These are phyloP conservation scores for Candida odintsovae DNA, from an alignment of 805 yeast species.

Conservation along the genomic window DNA sequence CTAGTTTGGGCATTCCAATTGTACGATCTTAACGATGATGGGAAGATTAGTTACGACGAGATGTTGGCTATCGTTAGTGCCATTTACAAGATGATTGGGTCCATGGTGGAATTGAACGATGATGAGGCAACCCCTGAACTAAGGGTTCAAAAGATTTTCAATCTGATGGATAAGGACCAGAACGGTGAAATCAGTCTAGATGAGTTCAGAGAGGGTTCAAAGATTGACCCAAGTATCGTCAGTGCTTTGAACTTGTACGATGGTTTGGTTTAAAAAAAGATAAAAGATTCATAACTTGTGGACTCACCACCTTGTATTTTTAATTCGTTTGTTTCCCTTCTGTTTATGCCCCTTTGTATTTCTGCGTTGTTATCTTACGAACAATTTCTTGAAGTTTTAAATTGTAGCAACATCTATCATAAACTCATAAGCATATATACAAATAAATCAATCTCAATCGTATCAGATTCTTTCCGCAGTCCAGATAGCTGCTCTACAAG, in stretches of 20 bases:
- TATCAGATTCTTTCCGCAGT: conserved; percentile 74
- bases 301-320: neutral
- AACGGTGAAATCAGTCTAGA: conserved; percentile 69
- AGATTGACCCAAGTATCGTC: conserved; percentile 69
- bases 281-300: neutral
- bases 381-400: neutral
- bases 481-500: conserved; percentile 87
- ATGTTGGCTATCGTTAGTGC: conserved; percentile 75
- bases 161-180: conserved; percentile 60
- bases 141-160: conserved; percentile 78
- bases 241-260: conserved; percentile 76
- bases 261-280: conserved; percentile 52
- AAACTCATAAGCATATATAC: neutral
- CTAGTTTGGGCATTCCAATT: conserved; percentile 84
- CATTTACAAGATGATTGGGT: conserved; percentile 92
- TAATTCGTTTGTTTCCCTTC: neutral
- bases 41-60: conserved; percentile 69
- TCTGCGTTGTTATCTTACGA: neutral
- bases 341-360: neutral
- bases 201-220: conserved; percentile 79
- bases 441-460: neutral
- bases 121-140: conserved; percentile 91
- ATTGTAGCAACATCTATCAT: neutral
- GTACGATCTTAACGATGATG: conserved; percentile 79
- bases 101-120: conserved; percentile 81